Percentiles rank a stretch among this genome's conserved stretches.
Conservation (phyloP, 805 yeast genomes). For the Brettanomyces sp. region DNA sequence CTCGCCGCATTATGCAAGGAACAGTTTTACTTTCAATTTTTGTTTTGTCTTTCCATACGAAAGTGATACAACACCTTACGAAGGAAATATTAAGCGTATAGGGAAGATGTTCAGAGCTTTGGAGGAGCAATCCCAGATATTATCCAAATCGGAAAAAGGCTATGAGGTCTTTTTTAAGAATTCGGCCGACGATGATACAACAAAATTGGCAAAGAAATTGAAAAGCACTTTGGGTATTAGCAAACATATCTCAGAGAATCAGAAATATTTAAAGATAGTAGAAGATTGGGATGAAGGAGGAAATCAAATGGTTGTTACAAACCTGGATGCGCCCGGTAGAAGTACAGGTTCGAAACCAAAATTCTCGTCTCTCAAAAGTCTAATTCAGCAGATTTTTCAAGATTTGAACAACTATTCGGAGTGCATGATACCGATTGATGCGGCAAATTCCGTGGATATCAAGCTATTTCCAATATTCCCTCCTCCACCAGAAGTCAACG, state of each 20-base stretch:
- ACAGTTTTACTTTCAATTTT: constrained; percentile 86
- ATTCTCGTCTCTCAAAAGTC: constrained; percentile 52
- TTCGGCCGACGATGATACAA: constrained; percentile 5
- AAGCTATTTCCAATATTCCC: constrained; percentile 86
- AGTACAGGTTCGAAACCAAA: constrained; percentile 18
- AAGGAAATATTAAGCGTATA: constrained; percentile 71
- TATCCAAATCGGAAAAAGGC: constrained; percentile 48
- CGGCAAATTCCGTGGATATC: constrained; percentile 82
- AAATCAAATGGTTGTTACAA: constrained; percentile 15
- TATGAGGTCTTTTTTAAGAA: constrained; percentile 32
- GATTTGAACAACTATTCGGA: constrained; percentile 93
- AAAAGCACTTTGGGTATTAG: constrained; percentile 2
- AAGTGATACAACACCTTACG: constrained; percentile 77
- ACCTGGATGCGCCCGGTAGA: constrained; percentile 10
- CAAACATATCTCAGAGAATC: constrained; percentile 10
- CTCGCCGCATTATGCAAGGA: constrained; percentile 71
- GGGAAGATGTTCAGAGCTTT: constrained; percentile 84
- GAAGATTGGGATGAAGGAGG: constrained; percentile 21
- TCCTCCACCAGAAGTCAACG: constrained; percentile 66
- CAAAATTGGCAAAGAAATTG: constrained; percentile 3
- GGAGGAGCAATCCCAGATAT: constrained; percentile 77
- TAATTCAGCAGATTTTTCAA: constrained; percentile 84
- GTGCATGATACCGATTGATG: constrained; percentile 88
- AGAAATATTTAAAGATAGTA: constrained; percentile 23
- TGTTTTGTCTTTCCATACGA: constrained; percentile 84